phyloP scores from a whole-genome alignment of 1,284 basidiomycete genomes.

The Marasmius oreades region DNA sequence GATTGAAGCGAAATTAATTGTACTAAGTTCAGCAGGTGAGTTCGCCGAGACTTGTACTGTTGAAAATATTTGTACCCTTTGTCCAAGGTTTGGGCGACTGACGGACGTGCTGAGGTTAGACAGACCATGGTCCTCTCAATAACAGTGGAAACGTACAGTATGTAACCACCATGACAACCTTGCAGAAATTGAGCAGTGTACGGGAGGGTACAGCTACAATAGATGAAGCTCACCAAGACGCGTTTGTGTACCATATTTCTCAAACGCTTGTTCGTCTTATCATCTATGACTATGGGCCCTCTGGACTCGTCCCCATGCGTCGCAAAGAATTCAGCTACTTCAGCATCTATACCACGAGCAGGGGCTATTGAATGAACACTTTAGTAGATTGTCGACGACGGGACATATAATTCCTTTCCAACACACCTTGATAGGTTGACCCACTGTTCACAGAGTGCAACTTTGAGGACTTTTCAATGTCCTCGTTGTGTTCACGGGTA shows the following conservation, averaged over 20 bases:
- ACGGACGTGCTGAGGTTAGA: slow-evolving; percentile 5
- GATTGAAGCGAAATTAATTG: slow-evolving; percentile 52
- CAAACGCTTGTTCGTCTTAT: slow-evolving; percentile 40
- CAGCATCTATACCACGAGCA: slow-evolving; percentile 41
- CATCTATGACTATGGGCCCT: slow-evolving; percentile 35
- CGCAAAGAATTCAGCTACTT: slow-evolving; percentile 46
- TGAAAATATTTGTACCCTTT: slow-evolving; percentile 34
- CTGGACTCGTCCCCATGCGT: slow-evolving; percentile 22
- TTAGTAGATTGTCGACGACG: not conserved
- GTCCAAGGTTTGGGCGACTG: slow-evolving; percentile 46
- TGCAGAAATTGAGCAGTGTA: not conserved
- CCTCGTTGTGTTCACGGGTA: not conserved
- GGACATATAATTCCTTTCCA: not conserved
- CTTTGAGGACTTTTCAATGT: not conserved
- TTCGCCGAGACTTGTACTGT: not conserved
- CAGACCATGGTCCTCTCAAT: not conserved
- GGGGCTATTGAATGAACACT: slow-evolving; percentile 10
- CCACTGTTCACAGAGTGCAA: slow-evolving; percentile 4
- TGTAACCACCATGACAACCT: slow-evolving; percentile 51
- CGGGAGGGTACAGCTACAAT: not conserved
- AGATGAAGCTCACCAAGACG: slow-evolving; percentile 32
- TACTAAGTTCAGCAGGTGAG: slow-evolving; percentile 19
- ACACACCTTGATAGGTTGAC: not conserved
- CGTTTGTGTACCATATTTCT: slow-evolving; percentile 50
- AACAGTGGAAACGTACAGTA: slow-evolving; percentile 35